These are phyloP conservation scores for Colletotrichum sp. DNA, from an alignment of 2,329 filamentous ascomycete genomes.

Conservation along the genomic window DNA sequence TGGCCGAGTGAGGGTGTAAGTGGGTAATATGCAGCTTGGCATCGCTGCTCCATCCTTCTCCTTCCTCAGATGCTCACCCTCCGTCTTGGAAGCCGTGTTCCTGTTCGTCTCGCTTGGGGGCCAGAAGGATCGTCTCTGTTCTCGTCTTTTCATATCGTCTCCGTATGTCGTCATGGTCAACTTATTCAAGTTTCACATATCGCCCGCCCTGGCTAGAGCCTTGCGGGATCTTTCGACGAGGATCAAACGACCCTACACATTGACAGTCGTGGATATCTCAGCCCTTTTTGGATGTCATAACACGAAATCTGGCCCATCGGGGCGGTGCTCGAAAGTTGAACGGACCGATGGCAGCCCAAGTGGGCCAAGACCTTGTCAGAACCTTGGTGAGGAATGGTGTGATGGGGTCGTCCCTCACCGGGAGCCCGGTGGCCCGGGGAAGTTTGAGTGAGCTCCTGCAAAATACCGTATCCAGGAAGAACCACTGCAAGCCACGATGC, in stretches of 20 bases:
- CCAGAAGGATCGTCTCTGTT: background rate
- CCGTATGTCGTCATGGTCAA: background rate
- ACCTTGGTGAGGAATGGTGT: background rate
- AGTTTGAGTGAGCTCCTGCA: background rate
- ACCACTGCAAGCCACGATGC: background rate
- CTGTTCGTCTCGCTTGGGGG: background rate
- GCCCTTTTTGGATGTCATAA: background rate
- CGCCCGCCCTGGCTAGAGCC: background rate
- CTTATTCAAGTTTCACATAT: background rate
- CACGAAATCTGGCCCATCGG: background rate
- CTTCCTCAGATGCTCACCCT: background rate
- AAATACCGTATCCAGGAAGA: background rate
- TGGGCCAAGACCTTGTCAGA: background rate
- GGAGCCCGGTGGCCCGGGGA: background rate
- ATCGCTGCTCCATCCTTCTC: background rate
- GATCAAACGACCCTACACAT: background rate
- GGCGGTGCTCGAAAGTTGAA: background rate
- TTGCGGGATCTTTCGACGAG: background rate
- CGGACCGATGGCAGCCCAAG: background rate
- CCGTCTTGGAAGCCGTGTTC: background rate
- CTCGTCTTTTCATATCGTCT: background rate
- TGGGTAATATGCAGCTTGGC: conserved; percentile 9
- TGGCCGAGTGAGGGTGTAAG: background rate
- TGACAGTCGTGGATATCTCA: background rate
- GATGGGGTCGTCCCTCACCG: background rate